Evolutionary conservation across 2,329 filamentous ascomycete species (phyloP), one percentile per base, ranked within the genome.

Genomic region (Tympanopsis confertula): DNA sequence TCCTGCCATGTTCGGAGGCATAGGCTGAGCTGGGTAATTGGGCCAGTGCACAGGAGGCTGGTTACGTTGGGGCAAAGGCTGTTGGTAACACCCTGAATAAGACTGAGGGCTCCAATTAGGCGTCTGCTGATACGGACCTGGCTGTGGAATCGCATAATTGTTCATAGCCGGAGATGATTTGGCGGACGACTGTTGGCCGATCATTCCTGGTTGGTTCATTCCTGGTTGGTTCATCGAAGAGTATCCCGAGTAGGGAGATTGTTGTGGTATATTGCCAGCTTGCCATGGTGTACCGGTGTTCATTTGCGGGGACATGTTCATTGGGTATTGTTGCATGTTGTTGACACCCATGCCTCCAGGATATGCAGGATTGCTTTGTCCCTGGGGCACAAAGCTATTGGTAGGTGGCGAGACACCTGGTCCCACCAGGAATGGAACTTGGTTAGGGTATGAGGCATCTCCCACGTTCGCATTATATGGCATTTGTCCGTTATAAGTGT

Each of bases 21-120:
- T 51, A 37, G 4, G 55, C 37, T 57, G 58, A 19, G 54, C 46
- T 26, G 54, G 54, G 37, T 58, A 55, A 38, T 51, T 56, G 18
- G 55, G 47, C 58, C 30, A 33, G 17, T 33, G 12, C 10, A 18
- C 30, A 18, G 30, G 12, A 15, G 30, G 30, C 7, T 33, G 30
- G 30, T 18, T 33, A 7, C 30, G 30, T 7, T 33, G 15, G 7
- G 30, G 10, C n/a, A n/a, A n/a, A 10, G 30, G 30, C 15, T 33
- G 30, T n/a, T 7, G 22, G 15, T 10, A 33, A 15, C 10, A 7
- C 30, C 12, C 30, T 12, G 7, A 15, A 17, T 33, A 33, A 7
- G 30, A 7, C 10, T 10, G 15, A 13, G 30, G 17, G 17, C 10
- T 12, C 30, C 30, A 33, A 33, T 13, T 18, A 7, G 30, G 15